These are phyloP conservation scores for Sparassis latifolia DNA, from an alignment of 1,284 basidiomycete species.

Conservation along the genomic window DNA sequence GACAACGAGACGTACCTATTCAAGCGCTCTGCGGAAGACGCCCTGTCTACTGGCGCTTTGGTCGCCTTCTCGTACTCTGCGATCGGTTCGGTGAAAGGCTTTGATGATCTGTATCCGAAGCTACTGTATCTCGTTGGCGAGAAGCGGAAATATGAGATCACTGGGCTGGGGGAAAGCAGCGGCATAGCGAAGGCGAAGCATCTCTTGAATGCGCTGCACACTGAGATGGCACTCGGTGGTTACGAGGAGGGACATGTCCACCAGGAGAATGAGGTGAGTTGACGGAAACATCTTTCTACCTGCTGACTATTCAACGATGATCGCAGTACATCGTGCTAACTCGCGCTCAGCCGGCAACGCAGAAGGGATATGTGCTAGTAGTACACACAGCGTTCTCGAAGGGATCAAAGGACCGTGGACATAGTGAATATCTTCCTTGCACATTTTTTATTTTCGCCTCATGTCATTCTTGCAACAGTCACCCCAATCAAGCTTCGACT, in stretches of 20 bases:
- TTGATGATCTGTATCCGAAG: conserved; percentile 94
- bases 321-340: conserved; percentile 85
- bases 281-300: background rate
- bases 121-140: conserved; percentile 83
- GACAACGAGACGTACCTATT: conserved; percentile 89
- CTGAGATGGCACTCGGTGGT: conserved; percentile 81
- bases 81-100: conserved; percentile 89
- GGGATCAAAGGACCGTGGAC: conserved; percentile 73
- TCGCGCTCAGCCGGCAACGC: conserved; percentile 84
- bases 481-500: conserved; percentile 78
- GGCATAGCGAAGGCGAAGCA: conserved; percentile 82
- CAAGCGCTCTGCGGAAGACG: conserved; percentile 89
- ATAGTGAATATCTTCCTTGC: conserved; percentile 41
- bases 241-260: conserved; percentile 91
- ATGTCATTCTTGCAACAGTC: conserved; percentile 39
- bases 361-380: conserved; percentile 86
- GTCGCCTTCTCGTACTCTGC: conserved; percentile 84
- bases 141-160: conserved; percentile 69
- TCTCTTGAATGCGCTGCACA: conserved; percentile 78
- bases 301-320: background rate
- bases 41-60: conserved; percentile 85
- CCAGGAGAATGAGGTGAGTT: conserved; percentile 85
- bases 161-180: conserved; percentile 42
- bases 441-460: conserved; percentile 1
- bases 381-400: conserved; percentile 86